Conservation (phyloP, 108 stramenopile species). For the Bacterosira constricta region DNA sequence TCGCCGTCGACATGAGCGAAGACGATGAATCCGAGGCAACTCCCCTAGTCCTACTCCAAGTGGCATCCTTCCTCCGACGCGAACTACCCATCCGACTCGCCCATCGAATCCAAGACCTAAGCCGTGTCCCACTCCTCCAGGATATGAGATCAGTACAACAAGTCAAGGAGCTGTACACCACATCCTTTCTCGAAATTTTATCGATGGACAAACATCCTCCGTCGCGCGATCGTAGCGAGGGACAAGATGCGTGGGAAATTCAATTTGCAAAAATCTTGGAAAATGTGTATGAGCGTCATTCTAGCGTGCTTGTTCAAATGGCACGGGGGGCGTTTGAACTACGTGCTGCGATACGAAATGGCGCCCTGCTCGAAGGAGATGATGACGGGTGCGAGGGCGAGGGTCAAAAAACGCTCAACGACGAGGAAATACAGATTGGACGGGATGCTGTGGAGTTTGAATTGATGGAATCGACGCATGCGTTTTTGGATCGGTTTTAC, state of each 20-base stretch:
- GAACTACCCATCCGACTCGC: constrained; percentile 98
- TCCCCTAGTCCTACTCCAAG: constrained; percentile 51
- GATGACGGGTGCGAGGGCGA: constrained; percentile 32
- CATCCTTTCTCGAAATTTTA: constrained; percentile 86
- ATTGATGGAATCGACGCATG: constrained; percentile 83
- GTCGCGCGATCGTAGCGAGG: constrained; percentile 14
- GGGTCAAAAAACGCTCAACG: constrained; percentile 2
- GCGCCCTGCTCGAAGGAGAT: constrained; percentile 21
- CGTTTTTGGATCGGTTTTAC: constrained; percentile 97
- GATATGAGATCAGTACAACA: constrained; percentile 74
- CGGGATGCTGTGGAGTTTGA: constrained; percentile 50
- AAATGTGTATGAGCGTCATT: constrained; percentile 92
- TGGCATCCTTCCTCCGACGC: constrained; percentile 91
- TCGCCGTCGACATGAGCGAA: background rate
- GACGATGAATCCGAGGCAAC: constrained; percentile 40
- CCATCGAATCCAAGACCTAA: constrained; percentile 92
- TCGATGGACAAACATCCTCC: constrained; percentile 69
- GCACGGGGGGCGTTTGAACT: constrained; percentile 96
- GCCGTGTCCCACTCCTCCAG: constrained; percentile 75
- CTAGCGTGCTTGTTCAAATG: constrained; percentile 95
- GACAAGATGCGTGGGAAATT: constrained; percentile 12
- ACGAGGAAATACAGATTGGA: constrained; percentile 6
- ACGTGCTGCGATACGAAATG: constrained; percentile 64
- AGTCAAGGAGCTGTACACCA: constrained; percentile 92
- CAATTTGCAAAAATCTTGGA: constrained; percentile 86